phyloP scores from a whole-genome alignment of 352 stramenopile genomes.

The Phytophthora melonis region DNA sequence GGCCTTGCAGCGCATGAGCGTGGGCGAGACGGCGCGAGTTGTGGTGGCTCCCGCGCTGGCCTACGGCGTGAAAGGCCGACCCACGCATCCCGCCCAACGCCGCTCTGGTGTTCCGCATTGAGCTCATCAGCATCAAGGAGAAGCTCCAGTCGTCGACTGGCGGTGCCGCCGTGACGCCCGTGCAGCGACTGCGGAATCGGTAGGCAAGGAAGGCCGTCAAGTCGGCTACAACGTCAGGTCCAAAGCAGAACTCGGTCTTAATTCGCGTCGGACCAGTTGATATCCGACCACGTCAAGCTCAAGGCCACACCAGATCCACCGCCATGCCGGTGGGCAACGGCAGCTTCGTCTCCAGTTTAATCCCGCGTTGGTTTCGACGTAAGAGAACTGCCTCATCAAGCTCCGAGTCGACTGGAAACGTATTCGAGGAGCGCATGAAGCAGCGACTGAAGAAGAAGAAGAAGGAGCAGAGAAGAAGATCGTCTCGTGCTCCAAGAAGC shows the following conservation, averaged over 20 bases:
- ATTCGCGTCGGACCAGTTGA: too few species aligned
- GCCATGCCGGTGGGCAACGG: conserved; percentile 14
- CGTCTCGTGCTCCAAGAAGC: not conserved
- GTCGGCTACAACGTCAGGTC: not conserved
- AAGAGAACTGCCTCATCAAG: conserved; percentile 11
- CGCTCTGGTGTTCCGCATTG: conserved; percentile 82
- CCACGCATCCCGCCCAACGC: conserved; percentile 76
- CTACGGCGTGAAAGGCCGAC: conserved; percentile 74
- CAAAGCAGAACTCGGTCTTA: conserved; percentile 6
- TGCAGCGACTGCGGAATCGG: conserved; percentile 37
- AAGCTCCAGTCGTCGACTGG: conserved; percentile 55
- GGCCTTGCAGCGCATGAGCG: conserved; percentile 76
- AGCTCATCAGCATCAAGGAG: conserved; percentile 85
- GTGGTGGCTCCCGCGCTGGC: conserved; percentile 72
- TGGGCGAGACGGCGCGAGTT: conserved; percentile 75
- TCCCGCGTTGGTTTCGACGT: conserved; percentile 22
- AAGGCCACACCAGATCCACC: conserved; percentile 10
- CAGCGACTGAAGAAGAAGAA: conserved; percentile 28
- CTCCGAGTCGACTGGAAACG: conserved; percentile 14
- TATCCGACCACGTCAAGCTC: conserved; percentile 5
- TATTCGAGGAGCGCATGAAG: conserved; percentile 27
- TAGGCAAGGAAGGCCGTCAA: not conserved
- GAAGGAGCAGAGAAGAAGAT: conserved; percentile 19
- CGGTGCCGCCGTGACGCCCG: conserved; percentile 20
- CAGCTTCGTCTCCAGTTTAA: conserved; percentile 7